Percentiles rank a stretch among this genome's conserved stretches.
phyloP scores from a whole-genome alignment of 2,329 filamentous ascomycete genomes.

The Venturia pyrina region DNA sequence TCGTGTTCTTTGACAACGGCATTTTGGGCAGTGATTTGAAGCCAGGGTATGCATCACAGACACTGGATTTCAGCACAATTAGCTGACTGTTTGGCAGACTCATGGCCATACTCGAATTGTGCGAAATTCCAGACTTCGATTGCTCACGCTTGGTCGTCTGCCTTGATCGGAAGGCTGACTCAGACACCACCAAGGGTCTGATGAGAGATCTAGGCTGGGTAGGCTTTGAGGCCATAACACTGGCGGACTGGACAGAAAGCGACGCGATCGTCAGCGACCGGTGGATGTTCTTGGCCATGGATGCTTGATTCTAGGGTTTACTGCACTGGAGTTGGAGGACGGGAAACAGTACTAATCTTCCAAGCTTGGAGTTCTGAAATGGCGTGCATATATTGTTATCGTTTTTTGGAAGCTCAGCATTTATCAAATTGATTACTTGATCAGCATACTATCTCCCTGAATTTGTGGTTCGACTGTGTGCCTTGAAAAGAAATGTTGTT shows the following conservation, averaged over 20 bases:
- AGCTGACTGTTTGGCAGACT: constrained; percentile 44
- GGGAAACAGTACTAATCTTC: background rate
- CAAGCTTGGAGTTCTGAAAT: background rate
- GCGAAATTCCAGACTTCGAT: constrained; percentile 58
- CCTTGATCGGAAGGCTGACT: constrained; percentile 60
- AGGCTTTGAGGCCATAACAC: constrained; percentile 72
- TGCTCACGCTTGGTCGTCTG: constrained; percentile 73
- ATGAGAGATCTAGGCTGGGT: constrained; percentile 87
- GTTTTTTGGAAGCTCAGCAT: background rate
- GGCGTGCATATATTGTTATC: background rate
- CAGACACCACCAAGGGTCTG: constrained; percentile 54
- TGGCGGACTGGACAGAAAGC: constrained; percentile 61
- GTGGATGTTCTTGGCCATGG: constrained; percentile 86
- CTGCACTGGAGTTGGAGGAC: background rate
- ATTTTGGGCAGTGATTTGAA: constrained; percentile 70
- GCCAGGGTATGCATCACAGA: constrained; percentile 58
- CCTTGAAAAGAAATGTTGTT: too few relatives aligned
- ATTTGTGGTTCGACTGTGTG: too few relatives aligned
- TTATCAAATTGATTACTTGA: background rate
- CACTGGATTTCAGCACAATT: constrained; percentile 14
- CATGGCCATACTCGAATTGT: constrained; percentile 83
- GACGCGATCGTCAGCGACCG: constrained; percentile 59
- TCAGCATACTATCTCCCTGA: too few relatives aligned
- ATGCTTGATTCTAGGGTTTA: constrained; percentile 43
- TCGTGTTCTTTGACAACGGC: constrained; percentile 75